Percentiles rank a stretch among this genome's conserved stretches.
phyloP scores from a whole-genome alignment of 306 rosid species.

The Alnus rubra region DNA sequence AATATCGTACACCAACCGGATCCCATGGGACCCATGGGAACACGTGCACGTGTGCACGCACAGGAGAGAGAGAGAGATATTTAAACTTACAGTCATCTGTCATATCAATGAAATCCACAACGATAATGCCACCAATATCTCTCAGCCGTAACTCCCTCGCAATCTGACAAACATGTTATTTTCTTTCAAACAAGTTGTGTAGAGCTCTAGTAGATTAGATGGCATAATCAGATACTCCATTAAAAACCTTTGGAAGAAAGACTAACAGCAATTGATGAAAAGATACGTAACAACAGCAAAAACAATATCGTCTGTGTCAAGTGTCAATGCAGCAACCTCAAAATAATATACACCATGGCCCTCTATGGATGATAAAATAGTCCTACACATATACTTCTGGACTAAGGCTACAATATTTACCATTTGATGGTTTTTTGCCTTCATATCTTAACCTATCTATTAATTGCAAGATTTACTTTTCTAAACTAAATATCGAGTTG shows the following conservation, averaged over 20 bases:
- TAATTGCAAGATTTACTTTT: background rate
- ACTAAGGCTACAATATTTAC: background rate
- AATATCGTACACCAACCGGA: background rate
- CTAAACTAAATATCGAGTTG: background rate
- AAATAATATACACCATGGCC: background rate
- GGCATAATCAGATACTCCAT: constrained; percentile 16
- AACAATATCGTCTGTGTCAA: background rate
- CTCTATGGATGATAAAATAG: background rate
- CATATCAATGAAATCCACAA: constrained; percentile 98
- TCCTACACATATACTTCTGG: background rate
- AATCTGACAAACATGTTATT: constrained; percentile 59
- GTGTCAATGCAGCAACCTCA: constrained; percentile 8
- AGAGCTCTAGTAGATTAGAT: constrained; percentile 7
- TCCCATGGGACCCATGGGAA: background rate
- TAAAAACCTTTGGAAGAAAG: constrained; percentile 3
- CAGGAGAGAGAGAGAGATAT: constrained; percentile 27
- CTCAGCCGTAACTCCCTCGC: constrained; percentile 93
- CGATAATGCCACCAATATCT: constrained; percentile 97
- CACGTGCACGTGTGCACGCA: background rate
- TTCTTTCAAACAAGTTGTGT: constrained; percentile 30
- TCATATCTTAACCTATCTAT: background rate
- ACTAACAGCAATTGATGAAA: constrained; percentile 18
- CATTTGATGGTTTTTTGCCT: background rate
- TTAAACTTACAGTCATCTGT: constrained; percentile 74
- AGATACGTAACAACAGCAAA: constrained; percentile 14